These are phyloP conservation scores for Pythium diclinum DNA, from an alignment of 352 stramenopile genomes.

Conservation along the genomic window DNA sequence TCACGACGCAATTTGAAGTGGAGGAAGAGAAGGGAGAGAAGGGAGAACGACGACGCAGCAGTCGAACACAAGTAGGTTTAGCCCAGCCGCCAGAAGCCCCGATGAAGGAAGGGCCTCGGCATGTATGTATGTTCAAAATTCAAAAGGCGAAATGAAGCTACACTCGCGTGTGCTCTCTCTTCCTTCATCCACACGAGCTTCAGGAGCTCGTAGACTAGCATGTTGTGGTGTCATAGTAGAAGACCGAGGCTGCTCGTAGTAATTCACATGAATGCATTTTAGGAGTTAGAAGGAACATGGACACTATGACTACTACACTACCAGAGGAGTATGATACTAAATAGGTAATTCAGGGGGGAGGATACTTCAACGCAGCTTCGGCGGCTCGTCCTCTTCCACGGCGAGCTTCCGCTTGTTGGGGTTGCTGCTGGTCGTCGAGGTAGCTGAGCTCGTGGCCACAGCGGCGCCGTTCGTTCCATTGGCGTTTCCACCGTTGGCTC, in stretches of 20 bases:
- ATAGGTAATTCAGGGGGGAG: background rate
- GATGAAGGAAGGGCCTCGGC: background rate
- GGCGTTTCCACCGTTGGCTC: background rate
- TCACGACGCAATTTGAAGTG: background rate
- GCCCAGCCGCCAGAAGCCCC: no score
- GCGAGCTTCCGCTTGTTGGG: background rate
- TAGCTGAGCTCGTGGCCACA: background rate
- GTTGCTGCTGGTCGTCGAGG: background rate
- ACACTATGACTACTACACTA: background rate
- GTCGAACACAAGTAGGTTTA: background rate
- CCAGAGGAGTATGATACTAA: background rate
- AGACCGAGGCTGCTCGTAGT: background rate
- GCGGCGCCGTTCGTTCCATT: background rate
- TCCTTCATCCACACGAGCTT: background rate
- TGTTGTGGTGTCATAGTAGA: no score
- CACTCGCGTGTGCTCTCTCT: background rate
- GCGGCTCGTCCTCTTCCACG: background rate
- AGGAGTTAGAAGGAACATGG: background rate
- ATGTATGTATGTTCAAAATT: background rate
- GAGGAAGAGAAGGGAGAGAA: background rate
- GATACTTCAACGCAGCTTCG: background rate
- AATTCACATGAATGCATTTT: constrained; percentile 7
- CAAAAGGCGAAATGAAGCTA: background rate
- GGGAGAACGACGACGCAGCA: background rate
- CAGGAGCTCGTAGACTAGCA: no score